These are phyloP conservation scores for Oleoguttula mirabilis DNA, from an alignment of 495 filamentous ascomycete genomes.

Conservation along the genomic window DNA sequence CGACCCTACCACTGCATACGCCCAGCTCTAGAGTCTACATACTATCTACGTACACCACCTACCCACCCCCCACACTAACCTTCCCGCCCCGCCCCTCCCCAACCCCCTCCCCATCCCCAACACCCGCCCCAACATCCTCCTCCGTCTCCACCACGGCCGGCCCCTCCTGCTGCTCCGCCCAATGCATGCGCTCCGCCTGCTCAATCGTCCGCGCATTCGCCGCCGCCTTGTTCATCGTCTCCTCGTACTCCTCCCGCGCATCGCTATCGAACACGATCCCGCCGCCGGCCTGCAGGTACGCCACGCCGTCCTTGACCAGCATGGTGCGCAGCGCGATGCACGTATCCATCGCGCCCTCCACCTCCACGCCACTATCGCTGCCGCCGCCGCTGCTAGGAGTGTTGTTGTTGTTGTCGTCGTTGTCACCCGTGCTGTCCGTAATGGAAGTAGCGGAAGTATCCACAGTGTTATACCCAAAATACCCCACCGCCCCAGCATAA, in stretches of 20 bases:
- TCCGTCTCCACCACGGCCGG: background rate
- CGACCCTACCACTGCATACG: no score
- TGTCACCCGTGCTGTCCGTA: no score
- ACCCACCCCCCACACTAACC: slow-evolving; percentile 8
- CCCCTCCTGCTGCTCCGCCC: slow-evolving; percentile 31
- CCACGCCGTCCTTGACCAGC: slow-evolving; percentile 80
- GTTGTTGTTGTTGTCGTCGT: background rate
- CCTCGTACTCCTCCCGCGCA: slow-evolving; percentile 84
- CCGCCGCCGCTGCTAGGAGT: background rate
- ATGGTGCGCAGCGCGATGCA: slow-evolving; percentile 97
- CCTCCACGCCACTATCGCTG: slow-evolving; percentile 21
- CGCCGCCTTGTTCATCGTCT: slow-evolving; percentile 93
- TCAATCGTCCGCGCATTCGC: slow-evolving; percentile 80
- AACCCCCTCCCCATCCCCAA: background rate
- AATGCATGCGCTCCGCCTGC: slow-evolving; percentile 66
- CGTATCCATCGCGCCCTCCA: slow-evolving; percentile 89
- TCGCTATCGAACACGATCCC: slow-evolving; percentile 96
- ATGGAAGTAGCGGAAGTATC: slow-evolving; percentile 19
- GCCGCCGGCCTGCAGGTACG: slow-evolving; percentile 85
- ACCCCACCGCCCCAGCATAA: slow-evolving; percentile 94
- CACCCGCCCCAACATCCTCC: background rate
- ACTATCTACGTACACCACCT: no score
- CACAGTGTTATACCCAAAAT: slow-evolving; percentile 62
- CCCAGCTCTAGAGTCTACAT: no score
- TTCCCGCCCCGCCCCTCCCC: slow-evolving; percentile 1